Conservation (phyloP, 1,284 basidiomycete species). For the Peniophora sp. region DNA sequence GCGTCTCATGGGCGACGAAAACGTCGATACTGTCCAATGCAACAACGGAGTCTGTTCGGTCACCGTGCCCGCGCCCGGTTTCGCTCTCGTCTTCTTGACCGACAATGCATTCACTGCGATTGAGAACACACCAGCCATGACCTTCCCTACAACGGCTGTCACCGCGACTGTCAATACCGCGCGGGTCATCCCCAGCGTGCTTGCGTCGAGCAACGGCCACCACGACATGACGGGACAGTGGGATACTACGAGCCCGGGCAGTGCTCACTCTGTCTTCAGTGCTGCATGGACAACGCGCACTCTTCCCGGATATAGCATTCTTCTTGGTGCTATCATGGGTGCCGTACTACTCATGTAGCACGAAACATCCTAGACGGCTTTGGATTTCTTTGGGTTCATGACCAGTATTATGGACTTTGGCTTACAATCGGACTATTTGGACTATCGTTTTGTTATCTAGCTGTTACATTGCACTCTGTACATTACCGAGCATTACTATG, state of each 20-base stretch:
- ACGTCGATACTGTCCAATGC: constrained; percentile 35
- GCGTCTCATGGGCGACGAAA: constrained; percentile 30
- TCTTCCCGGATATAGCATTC: neutral
- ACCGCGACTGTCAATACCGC: constrained; percentile 19
- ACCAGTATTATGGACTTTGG: no score
- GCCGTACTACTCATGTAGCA: neutral
- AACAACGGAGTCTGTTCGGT: constrained; percentile 34
- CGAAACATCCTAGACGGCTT: no score
- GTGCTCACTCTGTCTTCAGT: neutral
- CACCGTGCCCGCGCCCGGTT: constrained; percentile 41
- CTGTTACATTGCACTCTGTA: no score
- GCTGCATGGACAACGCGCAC: neutral
- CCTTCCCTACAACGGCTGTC: constrained; percentile 29
- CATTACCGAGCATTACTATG: no score
- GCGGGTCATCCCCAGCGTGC: constrained; percentile 18
- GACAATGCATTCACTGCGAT: constrained; percentile 25
- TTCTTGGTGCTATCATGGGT: neutral
- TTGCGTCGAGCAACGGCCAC: constrained; percentile 48
- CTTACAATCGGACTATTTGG: no score
- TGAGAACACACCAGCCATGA: constrained; percentile 23
- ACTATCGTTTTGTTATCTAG: no score
- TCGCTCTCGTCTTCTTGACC: constrained; percentile 48
- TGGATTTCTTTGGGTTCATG: no score
- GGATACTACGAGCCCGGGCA: constrained; percentile 40
- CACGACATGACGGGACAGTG: constrained; percentile 23